Conservation (phyloP, 129 eudicot species). For the Flaveria brownii region DNA sequence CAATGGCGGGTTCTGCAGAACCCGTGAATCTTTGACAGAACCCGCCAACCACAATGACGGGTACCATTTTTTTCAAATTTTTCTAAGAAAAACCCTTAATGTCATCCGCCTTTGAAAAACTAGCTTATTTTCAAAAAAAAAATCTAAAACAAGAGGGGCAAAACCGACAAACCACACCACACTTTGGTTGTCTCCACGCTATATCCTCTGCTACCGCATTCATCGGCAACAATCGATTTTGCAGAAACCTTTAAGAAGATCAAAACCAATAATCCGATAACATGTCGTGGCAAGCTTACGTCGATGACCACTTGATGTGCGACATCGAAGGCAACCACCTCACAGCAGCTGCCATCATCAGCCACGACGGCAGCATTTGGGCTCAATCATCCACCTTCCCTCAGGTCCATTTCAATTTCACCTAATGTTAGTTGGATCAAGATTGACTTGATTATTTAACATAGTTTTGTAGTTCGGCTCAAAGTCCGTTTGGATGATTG, state of each 20-base stretch:
- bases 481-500: no score
- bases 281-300: constrained; percentile 78
- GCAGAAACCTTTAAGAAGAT: not conserved
- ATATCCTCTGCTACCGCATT: constrained; percentile 14
- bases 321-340: constrained; percentile 58
- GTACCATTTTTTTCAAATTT: no score
- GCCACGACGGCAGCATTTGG: constrained; percentile 66
- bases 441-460: no score
- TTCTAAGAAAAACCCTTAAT: no score
- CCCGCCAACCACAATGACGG: no score
- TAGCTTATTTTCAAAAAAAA: no score
- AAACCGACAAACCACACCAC: constrained; percentile 10
- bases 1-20: no score
- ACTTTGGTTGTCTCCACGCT: constrained; percentile 43
- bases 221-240: constrained; percentile 9
- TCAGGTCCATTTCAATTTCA: constrained; percentile 34
- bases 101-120: no score
- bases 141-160: no score
- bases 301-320: constrained; percentile 70
- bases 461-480: not conserved
- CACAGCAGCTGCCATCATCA: constrained; percentile 62
- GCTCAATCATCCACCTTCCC: constrained; percentile 66
- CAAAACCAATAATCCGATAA: constrained; percentile 20
- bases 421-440: no score
- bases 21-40: no score